Evolutionary conservation across 225 moss, liverwort and hornwort genomes (phyloP).

Genomic region (Takakia lepidozioides): DNA sequence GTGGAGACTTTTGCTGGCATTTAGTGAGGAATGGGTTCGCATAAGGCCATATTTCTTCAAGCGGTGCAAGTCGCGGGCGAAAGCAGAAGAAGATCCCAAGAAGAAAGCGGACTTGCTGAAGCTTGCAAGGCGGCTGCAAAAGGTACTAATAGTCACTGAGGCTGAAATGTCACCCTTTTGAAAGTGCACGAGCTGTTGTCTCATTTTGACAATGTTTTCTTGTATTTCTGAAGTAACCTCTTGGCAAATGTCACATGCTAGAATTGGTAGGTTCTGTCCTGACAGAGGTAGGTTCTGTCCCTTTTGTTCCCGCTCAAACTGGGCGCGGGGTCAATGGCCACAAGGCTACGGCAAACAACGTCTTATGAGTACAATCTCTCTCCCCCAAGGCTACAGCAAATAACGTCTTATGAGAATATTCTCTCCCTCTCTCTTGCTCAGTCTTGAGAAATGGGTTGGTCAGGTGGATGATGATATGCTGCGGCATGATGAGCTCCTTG

Average conservation of each 20-base stretch:
- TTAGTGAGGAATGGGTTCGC: slow-evolving; percentile 76
- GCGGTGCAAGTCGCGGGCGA: slow-evolving; percentile 59
- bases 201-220: no score
- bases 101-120: slow-evolving; percentile 73
- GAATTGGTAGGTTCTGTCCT: neutral
- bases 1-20: slow-evolving; percentile 86
- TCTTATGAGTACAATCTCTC: no score
- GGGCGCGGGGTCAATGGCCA: no score
- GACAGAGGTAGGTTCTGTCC: no score
- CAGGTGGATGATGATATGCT: slow-evolving; percentile 95
- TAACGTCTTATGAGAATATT: no score
- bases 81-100: slow-evolving; percentile 53
- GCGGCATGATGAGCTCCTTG: slow-evolving; percentile 58
- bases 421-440: slow-evolving; percentile 1
- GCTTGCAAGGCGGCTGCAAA: slow-evolving; percentile 72
- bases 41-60: slow-evolving; percentile 77
- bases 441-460: slow-evolving; percentile 5
- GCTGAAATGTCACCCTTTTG: neutral
- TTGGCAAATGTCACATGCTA: neutral
- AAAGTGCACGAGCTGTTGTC: neutral
- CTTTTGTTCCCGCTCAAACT: no score
- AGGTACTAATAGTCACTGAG: slow-evolving; percentile 28
- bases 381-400: no score
- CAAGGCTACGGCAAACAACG: no score
- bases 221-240: no score